These are phyloP conservation scores for Penicillium sp. DNA, from an alignment of 2,329 filamentous ascomycete species.

Conservation along the genomic window DNA sequence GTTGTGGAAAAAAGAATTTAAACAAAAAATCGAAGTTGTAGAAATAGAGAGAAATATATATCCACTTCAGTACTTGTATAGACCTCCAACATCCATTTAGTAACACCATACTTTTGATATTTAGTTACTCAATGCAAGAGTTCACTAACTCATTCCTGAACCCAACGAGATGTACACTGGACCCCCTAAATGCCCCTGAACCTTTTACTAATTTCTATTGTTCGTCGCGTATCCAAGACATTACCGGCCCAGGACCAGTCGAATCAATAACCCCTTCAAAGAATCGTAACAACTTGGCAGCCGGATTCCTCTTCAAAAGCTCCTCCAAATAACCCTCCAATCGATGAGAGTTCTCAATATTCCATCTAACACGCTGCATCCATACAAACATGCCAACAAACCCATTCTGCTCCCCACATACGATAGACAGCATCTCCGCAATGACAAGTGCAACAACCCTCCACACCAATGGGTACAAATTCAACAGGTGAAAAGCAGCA, in stretches of 20 bases:
- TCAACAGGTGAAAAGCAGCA: not conserved
- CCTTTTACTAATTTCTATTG: not conserved
- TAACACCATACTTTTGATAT: not conserved
- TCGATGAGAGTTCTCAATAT: not conserved
- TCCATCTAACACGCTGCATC: not conserved
- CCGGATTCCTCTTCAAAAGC: not conserved
- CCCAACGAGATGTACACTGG: not conserved
- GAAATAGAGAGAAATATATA: not conserved
- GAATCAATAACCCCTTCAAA: not conserved
- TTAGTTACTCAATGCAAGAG: not conserved
- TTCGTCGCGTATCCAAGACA: not conserved
- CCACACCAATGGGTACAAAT: not conserved
- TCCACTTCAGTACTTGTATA: too few species aligned
- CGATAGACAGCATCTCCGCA: not conserved
- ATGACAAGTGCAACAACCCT: not conserved
- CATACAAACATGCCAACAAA: not conserved
- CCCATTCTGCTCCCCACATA: not conserved
- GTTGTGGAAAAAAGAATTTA: not conserved
- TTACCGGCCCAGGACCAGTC: not conserved
- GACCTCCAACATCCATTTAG: too few species aligned
- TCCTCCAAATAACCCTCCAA: too few species aligned
- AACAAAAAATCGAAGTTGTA: too few species aligned
- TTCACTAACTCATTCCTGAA: not conserved
- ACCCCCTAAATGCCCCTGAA: not conserved
- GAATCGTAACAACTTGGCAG: not conserved